Percentiles rank a stretch among this genome's conserved stretches.
Conservation (phyloP, 352 stramenopile species). For the Globisporangium recalcitrans region DNA sequence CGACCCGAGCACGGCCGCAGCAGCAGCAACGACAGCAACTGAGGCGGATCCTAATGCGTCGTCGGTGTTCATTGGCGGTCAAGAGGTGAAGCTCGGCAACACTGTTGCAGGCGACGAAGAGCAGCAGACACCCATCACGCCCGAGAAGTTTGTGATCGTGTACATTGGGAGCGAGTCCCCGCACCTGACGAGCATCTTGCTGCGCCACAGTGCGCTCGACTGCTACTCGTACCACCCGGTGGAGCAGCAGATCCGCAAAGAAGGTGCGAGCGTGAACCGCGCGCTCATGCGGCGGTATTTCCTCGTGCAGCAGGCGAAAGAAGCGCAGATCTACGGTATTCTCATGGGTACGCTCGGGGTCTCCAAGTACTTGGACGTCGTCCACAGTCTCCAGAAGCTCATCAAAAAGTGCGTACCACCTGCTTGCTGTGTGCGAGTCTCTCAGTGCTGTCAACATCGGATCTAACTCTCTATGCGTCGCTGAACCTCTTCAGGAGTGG, state of each 20-base stretch:
- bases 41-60: neutral
- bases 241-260: slow-evolving; percentile 34
- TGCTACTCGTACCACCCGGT: slow-evolving; percentile 74
- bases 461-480: neutral
- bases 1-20: slow-evolving; percentile 26
- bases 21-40: slow-evolving; percentile 5
- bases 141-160: slow-evolving; percentile 41
- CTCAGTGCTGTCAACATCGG: neutral
- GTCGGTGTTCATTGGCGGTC: slow-evolving; percentile 47
- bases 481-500: slow-evolving; percentile 49
- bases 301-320: slow-evolving; percentile 90
- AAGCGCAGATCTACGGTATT: slow-evolving; percentile 94
- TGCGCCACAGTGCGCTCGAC: slow-evolving; percentile 63
- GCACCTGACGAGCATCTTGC: slow-evolving; percentile 78
- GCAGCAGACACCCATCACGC: slow-evolving; percentile 22
- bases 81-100: slow-evolving; percentile 37
- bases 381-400: slow-evolving; percentile 81
- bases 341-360: slow-evolving; percentile 94
- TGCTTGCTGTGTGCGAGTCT: neutral
- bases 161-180: slow-evolving; percentile 76
- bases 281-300: slow-evolving; percentile 67
- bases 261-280: slow-evolving; percentile 63
- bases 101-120: slow-evolving; percentile 4
- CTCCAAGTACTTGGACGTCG: slow-evolving; percentile 88
- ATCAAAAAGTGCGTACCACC: slow-evolving; percentile 70